Base-by-base conservation (phyloP, 768 basidiomycete species). In the Hygrocybe punicea region DNA sequence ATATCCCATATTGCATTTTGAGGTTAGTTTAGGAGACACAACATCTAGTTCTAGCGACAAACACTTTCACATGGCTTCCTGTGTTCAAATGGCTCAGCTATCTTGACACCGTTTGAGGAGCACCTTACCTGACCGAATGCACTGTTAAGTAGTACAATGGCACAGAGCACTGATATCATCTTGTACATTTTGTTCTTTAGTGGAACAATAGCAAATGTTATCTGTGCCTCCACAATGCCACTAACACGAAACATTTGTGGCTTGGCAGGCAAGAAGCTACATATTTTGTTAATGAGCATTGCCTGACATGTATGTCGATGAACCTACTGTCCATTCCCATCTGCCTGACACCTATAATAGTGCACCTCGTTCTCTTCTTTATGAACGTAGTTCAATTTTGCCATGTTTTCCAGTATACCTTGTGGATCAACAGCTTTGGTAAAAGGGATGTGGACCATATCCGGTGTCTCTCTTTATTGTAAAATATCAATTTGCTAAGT, bases 341-440 rank as follows among this genome's bases (percentile, higher is more conserved):
- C 49, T 8, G 29, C 37, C 10, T 40, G 37, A 1, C 37, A 29
- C 19, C 25, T 35, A 24, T 51, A 56, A 46, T 62, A 63, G 19
- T 51, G 34, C 10, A 63, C 63, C 8, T 51, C 17, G 21, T 63
- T 63, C 5, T 63, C 63, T n/a, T 63, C 58, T 3, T 51, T 55
- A 24, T 62, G 56, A 8, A 61, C 23, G n/a, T 57, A 54, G 6
- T 54, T 50, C 2, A n/a, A 2, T 2, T 48, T 53, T 2, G 33
- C 48, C 47, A 58, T 53, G 39, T 51, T 13, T n/a, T 33, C 49
- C 33, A 50, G 16, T 33, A 50, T 50, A 2, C 49, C 49, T 50
- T 8, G 10, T n/a, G 51, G 57, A 24, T 61, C 59, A 7, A 58
- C 57, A 4, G 19, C 50, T 21, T 40, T 23, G 7, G 17, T 39